Evolutionary conservation across 306 rosid species (phyloP), one percentile per base, ranked within the genome.

Genomic region (Fragaria vesca): DNA sequence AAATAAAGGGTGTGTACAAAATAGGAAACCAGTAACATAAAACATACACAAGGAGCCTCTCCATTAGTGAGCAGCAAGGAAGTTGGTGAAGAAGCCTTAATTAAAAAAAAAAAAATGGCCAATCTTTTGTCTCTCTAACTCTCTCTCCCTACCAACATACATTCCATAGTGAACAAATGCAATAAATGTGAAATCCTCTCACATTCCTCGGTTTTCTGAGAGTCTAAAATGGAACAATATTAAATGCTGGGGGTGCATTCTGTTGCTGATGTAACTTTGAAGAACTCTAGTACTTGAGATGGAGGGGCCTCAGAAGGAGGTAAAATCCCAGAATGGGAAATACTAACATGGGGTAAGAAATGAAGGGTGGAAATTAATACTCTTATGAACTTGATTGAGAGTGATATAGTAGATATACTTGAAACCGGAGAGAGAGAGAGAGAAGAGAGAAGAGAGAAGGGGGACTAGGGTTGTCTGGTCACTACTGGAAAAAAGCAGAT

Each of bases 21-120:
- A 45, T 5, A 73, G 66, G 79, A 5, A 34, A 40, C 80, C 71
- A 36, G 28, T 8, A 66, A 8, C 13, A 45, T 47, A 78, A 34
- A 70, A 81, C 97, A 89, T 89, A 95, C 97, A 81, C 81, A 89
- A 74, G 97, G 62, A 90, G 91, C 79, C 91, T 85, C 90, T 95
- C 96, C 98, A 95, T 94, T 72, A 70, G 67, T 38, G 83, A 81
- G 79, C 15, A 76, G 85, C 47, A 66, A 66, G 4, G n/a, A 73
- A 71, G 75, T 70, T 82, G 85, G 70, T 54, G 81, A 73, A 83
- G 84, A 28, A 54, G 52, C 46, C 81, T 73, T 15, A 36, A 1
- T 32, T 2, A 32, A 32, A 32, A 32, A 40, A 24, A 24, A 40
- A 16, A 80, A 85, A 87, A 84, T 16, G 38, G 58, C 69, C 9